phyloP scores from a whole-genome alignment of 139 green algal species.

The Trebouxia sp. region DNA sequence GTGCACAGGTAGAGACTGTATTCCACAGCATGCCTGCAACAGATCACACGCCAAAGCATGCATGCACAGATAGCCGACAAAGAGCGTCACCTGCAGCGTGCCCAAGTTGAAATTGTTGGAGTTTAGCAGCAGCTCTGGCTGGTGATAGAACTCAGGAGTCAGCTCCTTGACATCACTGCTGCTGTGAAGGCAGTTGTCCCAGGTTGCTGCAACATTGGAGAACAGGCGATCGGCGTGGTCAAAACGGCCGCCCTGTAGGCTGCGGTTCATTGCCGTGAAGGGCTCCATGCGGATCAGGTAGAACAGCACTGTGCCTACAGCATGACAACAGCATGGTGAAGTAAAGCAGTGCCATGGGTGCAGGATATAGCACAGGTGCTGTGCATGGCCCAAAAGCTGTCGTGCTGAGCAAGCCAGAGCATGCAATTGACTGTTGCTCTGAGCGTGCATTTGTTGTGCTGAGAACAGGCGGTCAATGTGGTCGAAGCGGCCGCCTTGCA shows the following conservation, averaged over 20 bases:
- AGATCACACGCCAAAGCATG: no score
- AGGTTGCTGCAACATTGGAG: constrained; percentile 69
- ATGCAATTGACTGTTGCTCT: constrained; percentile 67
- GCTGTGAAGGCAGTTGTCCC: constrained; percentile 67
- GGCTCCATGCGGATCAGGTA: constrained; percentile 86
- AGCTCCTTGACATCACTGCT: constrained; percentile 94
- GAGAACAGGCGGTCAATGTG: constrained; percentile 83
- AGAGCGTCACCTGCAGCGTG: constrained; percentile 72
- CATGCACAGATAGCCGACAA: no score
- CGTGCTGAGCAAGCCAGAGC: no score
- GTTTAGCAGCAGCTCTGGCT: constrained; percentile 79
- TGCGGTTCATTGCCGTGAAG: constrained; percentile 36
- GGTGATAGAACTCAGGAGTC: constrained; percentile 88
- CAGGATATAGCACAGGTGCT: no score
- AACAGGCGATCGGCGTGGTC: constrained; percentile 89
- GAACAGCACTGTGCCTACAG: constrained; percentile 85
- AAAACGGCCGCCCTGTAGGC: constrained; percentile 82
- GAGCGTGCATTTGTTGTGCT: constrained; percentile 67
- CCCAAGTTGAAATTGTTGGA: constrained; percentile 63
- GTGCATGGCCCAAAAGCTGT: no score
- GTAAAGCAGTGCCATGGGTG: no score
- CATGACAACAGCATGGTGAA: constrained; percentile 45
- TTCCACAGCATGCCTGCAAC: no score
- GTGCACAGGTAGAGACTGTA: no score
- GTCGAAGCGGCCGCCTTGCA: constrained; percentile 89